Percentiles rank a stretch among this genome's conserved stretches.
These are phyloP conservation scores for Fraxinus velutina DNA, from an alignment of 305 asterid genomes.

Conservation along the genomic window DNA sequence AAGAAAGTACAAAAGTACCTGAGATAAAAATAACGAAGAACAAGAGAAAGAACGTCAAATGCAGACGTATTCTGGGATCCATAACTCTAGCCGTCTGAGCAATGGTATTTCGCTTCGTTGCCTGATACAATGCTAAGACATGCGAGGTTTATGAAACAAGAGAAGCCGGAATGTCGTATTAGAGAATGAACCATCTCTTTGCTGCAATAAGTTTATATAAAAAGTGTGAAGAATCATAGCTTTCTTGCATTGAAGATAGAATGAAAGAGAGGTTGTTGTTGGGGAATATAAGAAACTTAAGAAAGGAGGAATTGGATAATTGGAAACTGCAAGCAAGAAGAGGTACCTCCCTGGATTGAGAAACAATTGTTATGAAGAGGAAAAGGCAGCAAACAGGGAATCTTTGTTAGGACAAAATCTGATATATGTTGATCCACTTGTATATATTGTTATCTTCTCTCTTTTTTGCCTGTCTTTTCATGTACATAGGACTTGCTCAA, in stretches of 20 bases:
- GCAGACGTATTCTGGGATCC: constrained; percentile 36
- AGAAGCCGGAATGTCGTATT: constrained; percentile 29
- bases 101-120: constrained; percentile 7
- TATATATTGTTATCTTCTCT: constrained; percentile 17
- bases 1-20: constrained; percentile 40
- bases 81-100: constrained; percentile 22
- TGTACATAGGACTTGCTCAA: constrained; percentile 41
- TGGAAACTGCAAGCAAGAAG: constrained; percentile 67
- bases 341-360: constrained; percentile 44
- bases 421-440: not conserved
- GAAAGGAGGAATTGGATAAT: constrained; percentile 68
- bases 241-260: constrained; percentile 72
- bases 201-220: constrained; percentile 38
- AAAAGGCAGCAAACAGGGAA: constrained; percentile 34
- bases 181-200: constrained; percentile 46
- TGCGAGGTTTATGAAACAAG: constrained; percentile 24
- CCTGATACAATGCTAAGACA: not conserved
- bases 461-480: constrained; percentile 32
- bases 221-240: constrained; percentile 67
- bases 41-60: constrained; percentile 32
- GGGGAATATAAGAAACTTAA: constrained; percentile 83
- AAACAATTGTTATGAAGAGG: constrained; percentile 37
- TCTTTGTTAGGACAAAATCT: constrained; percentile 21
- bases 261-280: constrained; percentile 49
- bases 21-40: constrained; percentile 41